Evolutionary conservation across 2,329 filamentous ascomycete species (phyloP), one percentile per base, ranked within the genome.

Genomic region (Drechslera avenae): DNA sequence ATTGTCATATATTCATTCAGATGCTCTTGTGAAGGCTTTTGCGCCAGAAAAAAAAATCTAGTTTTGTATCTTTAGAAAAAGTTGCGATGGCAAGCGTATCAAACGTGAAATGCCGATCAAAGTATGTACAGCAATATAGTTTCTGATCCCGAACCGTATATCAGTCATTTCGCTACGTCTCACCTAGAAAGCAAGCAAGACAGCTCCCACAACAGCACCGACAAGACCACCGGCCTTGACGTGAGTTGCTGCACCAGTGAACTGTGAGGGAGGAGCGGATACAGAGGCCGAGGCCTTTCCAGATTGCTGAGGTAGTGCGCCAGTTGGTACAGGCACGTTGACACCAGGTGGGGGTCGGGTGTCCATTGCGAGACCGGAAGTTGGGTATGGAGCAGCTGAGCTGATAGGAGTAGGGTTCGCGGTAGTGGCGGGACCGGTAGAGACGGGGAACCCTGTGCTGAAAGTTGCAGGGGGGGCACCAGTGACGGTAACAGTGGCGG

Each of bases 401-500:
- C 35, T 21, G 17, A 19, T 32, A 13, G 45, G 41, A 23, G 19
- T 41, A 16, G 39, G 14, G 4, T 37, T 39, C 18, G 39, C 48
- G n/a, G 43, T 34, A 12, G 57, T n/a, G 46, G 46, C 54, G 21
- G 61, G 56, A 2, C 41, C 45, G 33, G 56, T 57, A 3, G 59
- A 43, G 23, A 55, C 51, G 31, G 58, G 40, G 39, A 52, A 53
- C 16, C 42, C 39, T 14, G 54, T 59, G 10, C 59, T 54, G 50
- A 61, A 48, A 18, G 28, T 46, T 10, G 46, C 53, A 8, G 59
- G 56, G 3, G 59, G 60, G n/a, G 56, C 45, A n/a, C 56, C 66
- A 6, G 66, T 71, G 13, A 71, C 59, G 5, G 62, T 69, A 5
- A 69, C 62, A 13, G 62, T 66, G n/a, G 55, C 59, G 33, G 60